These are phyloP conservation scores for Aspergillus novofumigatus DNA, from an alignment of 2,329 filamentous ascomycete genomes.

Conservation along the genomic window DNA sequence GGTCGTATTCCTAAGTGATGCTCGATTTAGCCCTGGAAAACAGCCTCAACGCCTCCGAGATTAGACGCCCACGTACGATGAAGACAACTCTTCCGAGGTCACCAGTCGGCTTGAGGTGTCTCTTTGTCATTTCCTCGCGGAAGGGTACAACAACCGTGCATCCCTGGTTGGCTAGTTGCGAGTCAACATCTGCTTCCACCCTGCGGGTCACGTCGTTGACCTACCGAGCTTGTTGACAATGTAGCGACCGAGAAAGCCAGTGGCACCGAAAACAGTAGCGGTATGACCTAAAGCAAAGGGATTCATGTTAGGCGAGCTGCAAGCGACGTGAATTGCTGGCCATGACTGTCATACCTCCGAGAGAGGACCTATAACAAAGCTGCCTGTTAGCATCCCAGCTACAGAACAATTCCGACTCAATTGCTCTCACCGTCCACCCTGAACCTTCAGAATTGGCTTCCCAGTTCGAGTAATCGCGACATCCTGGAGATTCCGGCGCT, in stretches of 20 bases:
- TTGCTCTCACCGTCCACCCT: conserved; percentile 75
- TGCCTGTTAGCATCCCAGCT: conserved; percentile 18
- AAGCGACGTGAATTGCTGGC: conserved; percentile 14
- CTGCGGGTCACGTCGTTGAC: conserved; percentile 14
- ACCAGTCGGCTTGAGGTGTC: conserved; percentile 92
- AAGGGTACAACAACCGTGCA: conserved; percentile 91
- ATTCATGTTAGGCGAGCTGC: conserved; percentile 24
- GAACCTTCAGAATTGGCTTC: conserved; percentile 84
- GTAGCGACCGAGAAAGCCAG: conserved; percentile 90
- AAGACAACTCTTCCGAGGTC: conserved; percentile 88
- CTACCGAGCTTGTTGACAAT: conserved; percentile 91
- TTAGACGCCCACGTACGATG: conserved; percentile 53
- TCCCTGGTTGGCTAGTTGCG: conserved; percentile 72
- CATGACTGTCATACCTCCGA: conserved; percentile 64
- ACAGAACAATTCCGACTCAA: conserved; percentile 11
- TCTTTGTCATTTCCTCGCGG: conserved; percentile 96
- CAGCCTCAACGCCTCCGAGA: background rate
- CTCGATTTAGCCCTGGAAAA: conserved; percentile 13
- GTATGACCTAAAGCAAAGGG: conserved; percentile 67
- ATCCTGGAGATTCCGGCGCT: conserved; percentile 63
- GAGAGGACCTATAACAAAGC: conserved; percentile 60
- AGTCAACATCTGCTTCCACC: conserved; percentile 30
- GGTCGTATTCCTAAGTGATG: conserved; percentile 72
- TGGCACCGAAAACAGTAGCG: conserved; percentile 95
- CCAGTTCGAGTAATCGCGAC: conserved; percentile 91